A percentile compares a stretch with the other conserved stretches of the same genome.
phyloP scores from a whole-genome alignment of 176 grass and related monocot genomes.

The Aegilops bicornis region DNA sequence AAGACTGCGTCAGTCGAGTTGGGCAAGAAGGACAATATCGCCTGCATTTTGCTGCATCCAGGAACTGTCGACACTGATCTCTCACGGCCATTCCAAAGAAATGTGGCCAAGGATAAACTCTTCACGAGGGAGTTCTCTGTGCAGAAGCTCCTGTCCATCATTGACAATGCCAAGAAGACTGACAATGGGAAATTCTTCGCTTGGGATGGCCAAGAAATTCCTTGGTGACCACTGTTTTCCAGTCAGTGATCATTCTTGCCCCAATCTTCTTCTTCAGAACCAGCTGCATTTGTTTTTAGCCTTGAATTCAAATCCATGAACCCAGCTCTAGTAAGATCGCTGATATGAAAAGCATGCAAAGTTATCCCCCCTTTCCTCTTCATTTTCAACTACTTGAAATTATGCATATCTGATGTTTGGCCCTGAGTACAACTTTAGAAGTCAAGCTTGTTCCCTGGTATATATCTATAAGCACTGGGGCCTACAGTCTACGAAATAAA shows the following conservation, averaged over 20 bases:
- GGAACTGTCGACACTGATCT: conserved; percentile 91
- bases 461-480: background rate
- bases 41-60: conserved; percentile 81
- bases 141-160: conserved; percentile 65
- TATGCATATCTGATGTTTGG: background rate
- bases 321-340: too few species aligned
- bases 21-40: conserved; percentile 63
- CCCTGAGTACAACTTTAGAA: background rate
- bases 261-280: too few species aligned
- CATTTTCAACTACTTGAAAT: background rate
- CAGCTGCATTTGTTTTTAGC: too few species aligned
- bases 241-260: background rate
- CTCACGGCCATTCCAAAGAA: conserved; percentile 78
- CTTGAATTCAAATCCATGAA: too few species aligned
- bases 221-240: conserved; percentile 14
- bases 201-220: conserved; percentile 86
- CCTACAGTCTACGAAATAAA: background rate
- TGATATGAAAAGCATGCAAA: too few species aligned
- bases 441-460: background rate
- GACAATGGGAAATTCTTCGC: conserved; percentile 93
- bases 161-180: conserved; percentile 56
- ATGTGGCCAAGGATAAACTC: conserved; percentile 65
- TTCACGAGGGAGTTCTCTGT: conserved; percentile 79
- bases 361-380: background rate
- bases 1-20: conserved; percentile 80